Base-by-base conservation (phyloP, 2,329 filamentous ascomycete genomes). In the Calonectria henricotiae region DNA sequence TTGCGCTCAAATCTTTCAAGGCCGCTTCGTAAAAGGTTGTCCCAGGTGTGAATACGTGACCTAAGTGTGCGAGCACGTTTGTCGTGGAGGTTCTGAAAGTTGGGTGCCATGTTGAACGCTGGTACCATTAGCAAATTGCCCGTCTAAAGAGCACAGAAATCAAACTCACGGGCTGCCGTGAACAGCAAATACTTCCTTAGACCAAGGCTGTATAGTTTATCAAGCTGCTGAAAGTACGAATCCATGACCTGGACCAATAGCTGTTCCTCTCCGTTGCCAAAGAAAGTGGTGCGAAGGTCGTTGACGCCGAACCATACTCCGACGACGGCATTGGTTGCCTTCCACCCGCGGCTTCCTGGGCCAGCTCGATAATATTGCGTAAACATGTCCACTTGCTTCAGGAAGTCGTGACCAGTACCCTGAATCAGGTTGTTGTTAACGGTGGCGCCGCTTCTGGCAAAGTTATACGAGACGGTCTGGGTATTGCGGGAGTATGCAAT, bases 261-360 rank as follows among this genome's bases (percentile, higher is more conserved):
- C 11, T 58, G 41, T 7, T 54, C 49, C 8, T 51, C 66, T 3
- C 54, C 35, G n/a, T 47, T 61, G 37, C 32, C 32, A 8, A 32
- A 49, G 15, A 66, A 66, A 13, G 51, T 60, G 30, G 51, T 35
- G 9, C 64, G 64, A 43, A 66, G 58, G 32, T 66, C 64, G 23
- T 66, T 66, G n/a, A 66, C 64, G 15, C 64, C 64, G 32, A 60
- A 66, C 64, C 64, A 66, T 11, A 61, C 41, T 7, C 64, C 64
- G 7, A 13, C 64, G 2, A 66, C 25, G 4, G 64, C 51, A 61
- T 66, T 66, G 13, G 37, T 6, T 27, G 17, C 17, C 30, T 25
- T 11, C 51, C 43, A 55, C 23, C 64, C 64, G 32, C 17, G 23
- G n/a, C 32, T 58, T 9, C 9, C 6, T 12, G 41, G 51, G 4